phyloP scores from a whole-genome alignment of 192 early-diverging fungal genomes.

The Rhizoclosmatium globosum region DNA sequence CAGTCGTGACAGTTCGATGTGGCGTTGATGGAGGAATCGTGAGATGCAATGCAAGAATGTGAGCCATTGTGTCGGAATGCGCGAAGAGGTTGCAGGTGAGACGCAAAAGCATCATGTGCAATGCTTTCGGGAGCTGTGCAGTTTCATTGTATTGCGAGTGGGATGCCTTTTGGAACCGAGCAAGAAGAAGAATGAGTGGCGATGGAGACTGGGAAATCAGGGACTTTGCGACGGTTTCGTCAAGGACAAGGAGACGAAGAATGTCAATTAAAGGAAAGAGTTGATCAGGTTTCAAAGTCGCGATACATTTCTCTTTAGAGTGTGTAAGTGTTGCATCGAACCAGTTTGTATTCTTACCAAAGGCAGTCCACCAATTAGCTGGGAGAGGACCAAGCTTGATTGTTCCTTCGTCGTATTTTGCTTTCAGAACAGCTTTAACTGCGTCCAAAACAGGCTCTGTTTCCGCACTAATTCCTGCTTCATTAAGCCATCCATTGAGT shows the following conservation, averaged over 20 bases:
- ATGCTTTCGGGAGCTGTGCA: slow-evolving; percentile 53
- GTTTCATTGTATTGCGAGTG: background rate
- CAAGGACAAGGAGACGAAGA: slow-evolving; percentile 62
- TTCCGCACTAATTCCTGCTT: background rate
- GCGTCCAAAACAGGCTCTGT: background rate
- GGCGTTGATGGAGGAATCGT: slow-evolving; percentile 35
- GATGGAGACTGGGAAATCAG: slow-evolving; percentile 42
- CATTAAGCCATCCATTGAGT: slow-evolving; percentile 27
- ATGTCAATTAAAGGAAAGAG: slow-evolving; percentile 75
- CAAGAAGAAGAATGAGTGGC: background rate
- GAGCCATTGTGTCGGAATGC: slow-evolving; percentile 43
- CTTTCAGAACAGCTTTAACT: slow-evolving; percentile 24
- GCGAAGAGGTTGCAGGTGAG: slow-evolving; percentile 70
- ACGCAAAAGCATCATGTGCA: slow-evolving; percentile 67
- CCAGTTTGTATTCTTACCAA: slow-evolving; percentile 8
- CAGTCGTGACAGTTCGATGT: slow-evolving; percentile 62
- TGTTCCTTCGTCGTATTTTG: background rate
- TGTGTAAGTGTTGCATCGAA: too few species aligned
- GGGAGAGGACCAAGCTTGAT: slow-evolving; percentile 20
- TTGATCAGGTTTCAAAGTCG: slow-evolving; percentile 51
- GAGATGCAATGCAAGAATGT: slow-evolving; percentile 37
- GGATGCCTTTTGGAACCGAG: background rate
- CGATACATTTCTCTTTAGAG: background rate
- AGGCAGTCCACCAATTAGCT: background rate
- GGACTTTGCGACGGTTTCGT: slow-evolving; percentile 47